Evolutionary conservation across 495 filamentous ascomycete genomes (phyloP), one percentile per base, ranked within the genome.

Genomic region (Trichoderma reesei): DNA sequence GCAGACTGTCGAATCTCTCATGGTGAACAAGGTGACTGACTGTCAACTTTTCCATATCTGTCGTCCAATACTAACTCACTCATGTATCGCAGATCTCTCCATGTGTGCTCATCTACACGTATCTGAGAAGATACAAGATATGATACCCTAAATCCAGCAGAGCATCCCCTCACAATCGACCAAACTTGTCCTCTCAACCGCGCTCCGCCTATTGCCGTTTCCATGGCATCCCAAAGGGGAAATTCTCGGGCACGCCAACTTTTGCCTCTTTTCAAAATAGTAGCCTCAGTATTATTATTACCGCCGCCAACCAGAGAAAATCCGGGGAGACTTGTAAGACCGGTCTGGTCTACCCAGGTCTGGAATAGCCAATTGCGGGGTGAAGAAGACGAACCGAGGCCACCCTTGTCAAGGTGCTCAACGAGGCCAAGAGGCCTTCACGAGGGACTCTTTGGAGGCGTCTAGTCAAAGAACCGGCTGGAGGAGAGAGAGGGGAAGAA

Each of bases 321-420:
- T n/a, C 44, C 44, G 44, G 44, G 44, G 44, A 18, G n/a, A 16
- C 26, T 34, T 34, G 10, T n/a, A 56, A 56, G 51, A 26, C 20
- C 34, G 20, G 14, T n/a, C n/a, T n/a, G n/a, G 10, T 56, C n/a
- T 5, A 56, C 3, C 51, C 51, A 13, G 7, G 51, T 56, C 9
- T 13, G 51, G 51, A 33, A 56, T 56, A 31, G 51, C 51, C 51
- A 56, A 36, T 56, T 56, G 51, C 51, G 51, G 51, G 51, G 51
- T 56, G 51, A 31, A 56, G 26, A 26, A 31, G 51, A 56, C 34
- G 51, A 56, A 26, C 51, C 51, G 26, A 36, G 51, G 31, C 26
- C 26, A 56, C 51, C 44, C 31, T 10, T 56, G 51, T n/a, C 18
- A 34, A 56, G 31, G 20, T 10, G 16, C 34, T 56, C 8, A 26